Conservation (phyloP, 2,329 filamentous ascomycete genomes). For the Magnaporthiopsis rhizophila region DNA sequence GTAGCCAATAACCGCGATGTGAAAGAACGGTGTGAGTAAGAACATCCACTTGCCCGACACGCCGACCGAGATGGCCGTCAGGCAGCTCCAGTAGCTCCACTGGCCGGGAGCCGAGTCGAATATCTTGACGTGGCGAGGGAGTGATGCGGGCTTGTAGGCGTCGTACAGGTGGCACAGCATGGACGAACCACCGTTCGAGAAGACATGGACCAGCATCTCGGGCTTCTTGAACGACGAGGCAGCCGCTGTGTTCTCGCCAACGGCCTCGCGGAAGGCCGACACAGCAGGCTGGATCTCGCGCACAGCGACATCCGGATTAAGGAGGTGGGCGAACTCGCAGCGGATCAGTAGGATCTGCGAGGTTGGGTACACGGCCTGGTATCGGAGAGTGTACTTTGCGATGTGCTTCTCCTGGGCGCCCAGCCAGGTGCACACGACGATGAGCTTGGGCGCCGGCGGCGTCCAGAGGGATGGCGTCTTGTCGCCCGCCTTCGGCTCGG, state of each 20-base stretch:
- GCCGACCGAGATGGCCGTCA: constrained; percentile 30
- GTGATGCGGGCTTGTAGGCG: constrained; percentile 16
- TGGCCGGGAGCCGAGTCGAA: constrained; percentile 42
- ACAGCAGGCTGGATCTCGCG: constrained; percentile 30
- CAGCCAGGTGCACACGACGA: constrained; percentile 44
- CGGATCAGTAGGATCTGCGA: constrained; percentile 39
- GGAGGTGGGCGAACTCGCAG: constrained; percentile 28
- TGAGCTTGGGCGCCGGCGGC: constrained; percentile 31
- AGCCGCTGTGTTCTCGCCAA: constrained; percentile 12
- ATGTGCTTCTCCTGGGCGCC: constrained; percentile 41
- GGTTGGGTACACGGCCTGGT: constrained; percentile 35
- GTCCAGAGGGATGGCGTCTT: neutral
- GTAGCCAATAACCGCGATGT: constrained; percentile 22
- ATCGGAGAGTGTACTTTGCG: constrained; percentile 39
- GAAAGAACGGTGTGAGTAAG: constrained; percentile 24
- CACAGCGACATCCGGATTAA: constrained; percentile 23
- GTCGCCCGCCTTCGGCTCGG: constrained; percentile 10
- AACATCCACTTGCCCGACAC: constrained; percentile 22
- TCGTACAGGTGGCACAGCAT: constrained; percentile 31
- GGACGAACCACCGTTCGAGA: constrained; percentile 44
- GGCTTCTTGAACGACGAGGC: neutral
- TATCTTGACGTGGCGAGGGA: constrained; percentile 35
- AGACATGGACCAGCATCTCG: constrained; percentile 37
- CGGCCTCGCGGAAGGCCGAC: constrained; percentile 26
- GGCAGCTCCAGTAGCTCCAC: constrained; percentile 29